Conservation (phyloP, 495 filamentous ascomycete species). For the Ascodesmis nigricans region DNA sequence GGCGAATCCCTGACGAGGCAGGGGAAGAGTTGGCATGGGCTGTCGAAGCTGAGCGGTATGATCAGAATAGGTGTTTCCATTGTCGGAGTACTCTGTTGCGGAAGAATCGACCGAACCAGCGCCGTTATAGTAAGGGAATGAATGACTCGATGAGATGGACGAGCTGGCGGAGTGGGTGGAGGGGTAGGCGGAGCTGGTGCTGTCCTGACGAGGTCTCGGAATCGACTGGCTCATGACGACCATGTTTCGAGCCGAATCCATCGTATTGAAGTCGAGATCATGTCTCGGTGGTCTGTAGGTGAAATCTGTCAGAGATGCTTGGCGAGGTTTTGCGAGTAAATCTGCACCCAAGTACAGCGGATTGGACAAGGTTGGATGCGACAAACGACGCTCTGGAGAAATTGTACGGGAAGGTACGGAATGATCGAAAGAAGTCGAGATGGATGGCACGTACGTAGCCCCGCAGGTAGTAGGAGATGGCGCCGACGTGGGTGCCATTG, state of each 20-base stretch:
- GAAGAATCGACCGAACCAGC: slow-evolving; percentile 72
- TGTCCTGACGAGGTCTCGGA: slow-evolving; percentile 53
- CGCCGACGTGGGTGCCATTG: slow-evolving; percentile 36
- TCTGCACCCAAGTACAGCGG: slow-evolving; percentile 27
- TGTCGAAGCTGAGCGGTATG: too few relatives aligned
- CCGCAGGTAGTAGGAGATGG: slow-evolving; percentile 39
- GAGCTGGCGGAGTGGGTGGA: slow-evolving; percentile 79
- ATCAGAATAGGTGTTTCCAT: slow-evolving; percentile 61
- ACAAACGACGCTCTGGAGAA: slow-evolving; percentile 49
- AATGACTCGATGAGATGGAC: slow-evolving; percentile 64
- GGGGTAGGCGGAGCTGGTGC: slow-evolving; percentile 79
- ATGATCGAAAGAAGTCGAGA: slow-evolving; percentile 39
- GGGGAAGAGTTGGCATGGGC: slow-evolving; percentile 68
- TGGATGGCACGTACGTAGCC: slow-evolving; percentile 44
- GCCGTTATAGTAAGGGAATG: slow-evolving; percentile 51
- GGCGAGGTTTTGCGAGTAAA: slow-evolving; percentile 27
- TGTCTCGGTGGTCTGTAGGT: not conserved
- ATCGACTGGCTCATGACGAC: slow-evolving; percentile 78
- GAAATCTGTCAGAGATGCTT: slow-evolving; percentile 37
- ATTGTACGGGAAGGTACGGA: slow-evolving; percentile 32
- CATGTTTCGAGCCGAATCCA: slow-evolving; percentile 50
- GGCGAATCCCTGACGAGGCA: slow-evolving; percentile 52
- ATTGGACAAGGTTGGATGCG: slow-evolving; percentile 65
- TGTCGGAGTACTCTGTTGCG: slow-evolving; percentile 84
- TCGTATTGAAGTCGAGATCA: slow-evolving; percentile 20